Conservation (phyloP, 306 rosid genomes). For the Fagus crenata region DNA sequence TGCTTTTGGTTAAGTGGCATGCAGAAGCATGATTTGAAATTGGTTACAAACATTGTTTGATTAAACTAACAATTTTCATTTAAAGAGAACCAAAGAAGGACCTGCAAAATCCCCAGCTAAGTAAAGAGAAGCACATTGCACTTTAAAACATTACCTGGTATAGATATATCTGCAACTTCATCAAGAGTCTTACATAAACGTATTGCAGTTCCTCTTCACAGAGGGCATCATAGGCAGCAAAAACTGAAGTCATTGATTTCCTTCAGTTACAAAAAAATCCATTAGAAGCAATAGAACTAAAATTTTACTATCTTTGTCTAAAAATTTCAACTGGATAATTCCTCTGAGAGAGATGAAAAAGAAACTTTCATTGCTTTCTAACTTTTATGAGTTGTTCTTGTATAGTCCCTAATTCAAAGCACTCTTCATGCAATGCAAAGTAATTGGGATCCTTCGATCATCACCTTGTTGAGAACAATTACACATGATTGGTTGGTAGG, state of each 20-base stretch:
- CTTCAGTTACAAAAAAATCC: conserved; percentile 43
- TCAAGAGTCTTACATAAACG: conserved; percentile 84
- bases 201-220: conserved; percentile 98
- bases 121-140: conserved; percentile 7
- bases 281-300: conserved; percentile 26
- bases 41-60: background rate
- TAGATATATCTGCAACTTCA: conserved; percentile 89
- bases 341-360: conserved; percentile 23
- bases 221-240: conserved; percentile 90
- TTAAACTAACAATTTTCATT: conserved; percentile 5
- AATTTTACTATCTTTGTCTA: background rate
- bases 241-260: conserved; percentile 84
- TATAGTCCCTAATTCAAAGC: background rate
- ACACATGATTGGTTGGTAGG: conserved; percentile 88
- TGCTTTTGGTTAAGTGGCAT: background rate
- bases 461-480: conserved; percentile 97
- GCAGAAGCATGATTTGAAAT: background rate
- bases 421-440: conserved; percentile 3
- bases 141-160: conserved; percentile 64
- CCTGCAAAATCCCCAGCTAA: conserved; percentile 22
- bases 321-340: conserved; percentile 8
- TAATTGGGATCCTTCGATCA: conserved; percentile 16
- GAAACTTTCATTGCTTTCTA: conserved; percentile 16
- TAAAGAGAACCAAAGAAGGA: conserved; percentile 5
- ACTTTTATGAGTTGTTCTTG: background rate